Evolutionary conservation across 768 basidiomycete species (phyloP), one percentile per base, ranked within the genome.

Genomic region (Tulasnella sp.): DNA sequence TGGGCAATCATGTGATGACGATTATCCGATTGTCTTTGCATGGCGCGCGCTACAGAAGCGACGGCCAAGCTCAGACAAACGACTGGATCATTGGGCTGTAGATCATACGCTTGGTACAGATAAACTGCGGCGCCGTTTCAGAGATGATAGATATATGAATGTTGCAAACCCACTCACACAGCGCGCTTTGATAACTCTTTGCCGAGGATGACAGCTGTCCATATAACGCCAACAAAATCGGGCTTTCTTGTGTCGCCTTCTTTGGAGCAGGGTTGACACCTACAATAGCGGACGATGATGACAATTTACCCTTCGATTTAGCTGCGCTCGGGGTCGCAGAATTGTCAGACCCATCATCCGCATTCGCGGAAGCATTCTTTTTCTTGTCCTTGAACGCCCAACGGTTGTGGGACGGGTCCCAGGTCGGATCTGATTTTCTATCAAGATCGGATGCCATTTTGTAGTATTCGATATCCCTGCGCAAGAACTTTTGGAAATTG

Each of bases 21-120:
- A 68, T 99, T 98, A 72, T 97, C 95, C 13, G 86, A 84, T 69
- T 97, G 94, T 19, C 94, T 79, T 64, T 94, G 89, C 85, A 91
- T 90, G 0, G 92, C 86, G 38, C 95, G 79, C 10, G 92, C 91
- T 48, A 96, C 74, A 21, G 89, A 96, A 0, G 89, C 83, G 48
- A 93, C 82, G 0, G 85, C 88, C 8, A 97, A 76, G 45, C 79
- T 81, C 3, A 98, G 74, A 67, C 87, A 93, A 23, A 96, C 77
- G 72, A 94, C 75, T 0, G 94, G 90, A 70, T 97, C 88, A 13
- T 88, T 76, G 0, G 81, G 85, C 61, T 82, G 84, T 66, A 89
- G 80, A 64, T 93, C 90, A 70, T 89, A 89, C 0, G 91, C 91
- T 65, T 91, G 86, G 48, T 97, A 72, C 32, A 94, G 74, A 68